phyloP scores from a whole-genome alignment of 1,284 basidiomycete species.

The Thelephora terrestris region DNA sequence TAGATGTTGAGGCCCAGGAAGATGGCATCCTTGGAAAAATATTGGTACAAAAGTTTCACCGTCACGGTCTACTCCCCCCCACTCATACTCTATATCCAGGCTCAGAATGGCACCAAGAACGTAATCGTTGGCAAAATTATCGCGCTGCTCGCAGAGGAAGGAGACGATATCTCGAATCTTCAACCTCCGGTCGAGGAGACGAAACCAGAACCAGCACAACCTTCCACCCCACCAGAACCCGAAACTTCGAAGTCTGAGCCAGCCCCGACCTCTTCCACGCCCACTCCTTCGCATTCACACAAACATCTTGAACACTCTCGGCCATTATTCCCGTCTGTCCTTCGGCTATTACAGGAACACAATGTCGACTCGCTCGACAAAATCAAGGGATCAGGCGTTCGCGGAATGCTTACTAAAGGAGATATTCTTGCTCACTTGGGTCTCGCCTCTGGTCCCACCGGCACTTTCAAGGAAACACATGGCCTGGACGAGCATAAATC shows the following conservation, averaged over 20 bases:
- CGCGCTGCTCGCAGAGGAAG: slow-evolving; percentile 92
- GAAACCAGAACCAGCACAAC: neutral
- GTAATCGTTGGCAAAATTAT: slow-evolving; percentile 84
- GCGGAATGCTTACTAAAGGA: slow-evolving; percentile 88
- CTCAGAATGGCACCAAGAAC: slow-evolving; percentile 74
- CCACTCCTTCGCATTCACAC: slow-evolving; percentile 22
- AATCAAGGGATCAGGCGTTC: slow-evolving; percentile 71
- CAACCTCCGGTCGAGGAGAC: slow-evolving; percentile 56
- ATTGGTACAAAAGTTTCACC: slow-evolving; percentile 40
- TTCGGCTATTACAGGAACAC: slow-evolving; percentile 57
- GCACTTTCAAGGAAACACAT: slow-evolving; percentile 50
- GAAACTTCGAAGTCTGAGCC: slow-evolving; percentile 18
- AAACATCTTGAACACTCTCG: slow-evolving; percentile 40
- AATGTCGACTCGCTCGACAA: slow-evolving; percentile 41
- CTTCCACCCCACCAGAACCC: slow-evolving; percentile 14
- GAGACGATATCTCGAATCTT: slow-evolving; percentile 86
- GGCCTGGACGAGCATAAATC: slow-evolving; percentile 14
- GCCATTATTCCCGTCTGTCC: slow-evolving; percentile 71
- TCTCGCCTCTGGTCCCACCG: slow-evolving; percentile 68
- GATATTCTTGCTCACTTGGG: slow-evolving; percentile 79
- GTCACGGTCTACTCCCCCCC: neutral
- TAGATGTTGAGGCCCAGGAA: slow-evolving; percentile 98
- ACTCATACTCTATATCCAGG: slow-evolving; percentile 31
- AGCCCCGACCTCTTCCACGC: slow-evolving; percentile 21
- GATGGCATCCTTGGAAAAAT: slow-evolving; percentile 94